These are phyloP conservation scores for Debaryomyces fabryi DNA, from an alignment of 1,139 yeast genomes.

Conservation along the genomic window DNA sequence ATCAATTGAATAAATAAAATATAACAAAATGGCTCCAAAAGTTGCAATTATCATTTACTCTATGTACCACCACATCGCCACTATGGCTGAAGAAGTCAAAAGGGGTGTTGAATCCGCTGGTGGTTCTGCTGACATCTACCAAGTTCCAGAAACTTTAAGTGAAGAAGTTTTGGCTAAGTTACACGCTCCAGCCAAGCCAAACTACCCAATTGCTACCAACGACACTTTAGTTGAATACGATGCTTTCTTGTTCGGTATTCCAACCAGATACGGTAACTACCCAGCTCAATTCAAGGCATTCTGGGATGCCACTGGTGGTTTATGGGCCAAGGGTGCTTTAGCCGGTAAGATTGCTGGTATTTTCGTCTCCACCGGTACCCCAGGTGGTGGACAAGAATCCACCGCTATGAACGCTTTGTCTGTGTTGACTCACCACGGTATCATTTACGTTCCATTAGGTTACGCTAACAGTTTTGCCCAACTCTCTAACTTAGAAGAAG, in stretches of 20 bases:
- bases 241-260: constrained; percentile 78
- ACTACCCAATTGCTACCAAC: constrained; percentile 67
- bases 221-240: constrained; percentile 67
- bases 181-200: constrained; percentile 67
- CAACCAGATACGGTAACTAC: constrained; percentile 81
- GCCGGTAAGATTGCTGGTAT: constrained; percentile 77
- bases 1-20: neutral
- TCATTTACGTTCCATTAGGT: constrained; percentile 80
- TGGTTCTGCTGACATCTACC: constrained; percentile 70
- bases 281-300: constrained; percentile 83
- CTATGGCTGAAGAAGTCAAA: constrained; percentile 68
- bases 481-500: constrained; percentile 62
- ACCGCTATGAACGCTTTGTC: constrained; percentile 69
- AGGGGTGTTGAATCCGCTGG: constrained; percentile 77
- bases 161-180: constrained; percentile 60
- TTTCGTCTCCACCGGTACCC: constrained; percentile 78
- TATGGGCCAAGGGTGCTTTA: constrained; percentile 78
- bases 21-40: constrained; percentile 31
- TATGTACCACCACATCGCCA: constrained; percentile 75
- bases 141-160: constrained; percentile 77
- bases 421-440: constrained; percentile 76
- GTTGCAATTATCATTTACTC: constrained; percentile 75
- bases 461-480: constrained; percentile 64
- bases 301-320: constrained; percentile 82
- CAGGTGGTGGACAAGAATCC: constrained; percentile 84